phyloP scores from a whole-genome alignment of 176 grass and related monocot species.

The Canna indica region DNA sequence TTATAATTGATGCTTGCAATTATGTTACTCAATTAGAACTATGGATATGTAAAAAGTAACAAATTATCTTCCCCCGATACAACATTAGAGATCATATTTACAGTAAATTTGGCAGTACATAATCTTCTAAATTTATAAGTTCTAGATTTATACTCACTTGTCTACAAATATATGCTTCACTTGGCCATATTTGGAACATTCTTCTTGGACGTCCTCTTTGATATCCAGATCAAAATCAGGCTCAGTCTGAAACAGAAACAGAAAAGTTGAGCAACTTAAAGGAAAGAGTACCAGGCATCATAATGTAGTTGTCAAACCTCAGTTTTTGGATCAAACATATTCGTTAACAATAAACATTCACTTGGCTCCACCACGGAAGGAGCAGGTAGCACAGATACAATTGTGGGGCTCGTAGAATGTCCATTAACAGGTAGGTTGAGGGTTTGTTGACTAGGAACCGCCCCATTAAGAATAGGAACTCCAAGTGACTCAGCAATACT shows the following conservation, averaged over 20 bases:
- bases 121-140: neutral
- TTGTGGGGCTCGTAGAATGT: neutral
- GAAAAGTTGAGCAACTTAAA: neutral
- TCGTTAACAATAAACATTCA: conserved; percentile 20
- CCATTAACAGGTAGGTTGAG: neutral
- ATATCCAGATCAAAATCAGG: conserved; percentile 25
- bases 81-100: no score
- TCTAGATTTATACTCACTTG: neutral
- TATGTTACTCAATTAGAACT: no score
- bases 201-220: conserved; percentile 23
- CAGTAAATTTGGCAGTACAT: no score
- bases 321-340: conserved; percentile 20
- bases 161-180: conserved; percentile 15
- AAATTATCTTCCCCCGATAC: no score
- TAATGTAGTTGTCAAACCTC: conserved; percentile 3
- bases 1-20: no score
- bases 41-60: no score
- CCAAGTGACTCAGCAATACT: conserved; percentile 19
- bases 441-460: conserved; percentile 2
- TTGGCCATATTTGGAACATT: conserved; percentile 16
- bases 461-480: conserved; percentile 12
- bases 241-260: conserved; percentile 6
- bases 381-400: neutral
- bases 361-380: neutral
- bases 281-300: neutral